Base-by-base conservation (phyloP, 2,329 filamentous ascomycete genomes). In the Talaromyces sp. region DNA sequence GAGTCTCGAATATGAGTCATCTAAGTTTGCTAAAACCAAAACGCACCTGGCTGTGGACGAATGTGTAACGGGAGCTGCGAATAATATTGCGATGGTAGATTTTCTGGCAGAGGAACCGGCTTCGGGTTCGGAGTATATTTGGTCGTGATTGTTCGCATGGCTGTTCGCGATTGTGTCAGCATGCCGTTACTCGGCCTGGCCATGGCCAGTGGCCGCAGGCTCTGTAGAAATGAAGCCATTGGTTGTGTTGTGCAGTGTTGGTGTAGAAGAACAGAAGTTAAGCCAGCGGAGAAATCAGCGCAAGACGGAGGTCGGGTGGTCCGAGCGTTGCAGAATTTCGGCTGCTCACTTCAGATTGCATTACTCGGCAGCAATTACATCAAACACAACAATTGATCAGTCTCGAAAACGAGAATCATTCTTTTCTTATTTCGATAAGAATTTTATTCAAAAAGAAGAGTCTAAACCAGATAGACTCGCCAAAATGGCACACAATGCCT, bases 181-280 rank as follows among this genome's bases (percentile, higher is more conserved):
- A 62, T 6, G 13, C 37, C 37, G 57, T 37, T 74, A 43, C 86
- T 80, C 35, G 86, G 81, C 79, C 90, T 91, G 75, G 91, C 86
- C 79, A 87, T 89, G 83, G 87, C 86, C 74, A 91, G 78, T 68
- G 90, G 89, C 85, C 90, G 87, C 79, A 83, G 75, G 56, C 83
- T 79, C 64, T 86, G 79, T 73, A 84, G 73, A 66, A 84, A 79
- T 69, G 86, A 82, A 70, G 85, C 83, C 84, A 91, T 92, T 66
- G 43, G 16, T 11, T 33, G 27, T 54, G 24, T 31, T 33, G 33
- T 22, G 52, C 2, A 14, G 31, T 37, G 37, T 33, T 33, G 27
- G 27, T 31, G 67, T 61, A 24, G 57, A 65, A 37, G 35, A 37
- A 1, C 9, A 37, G 9, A 37, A 24, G 43, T 47, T 24, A 2